Evolutionary conservation across 805 yeast genomes (phyloP).

Genomic region (Saturnispora silvae): DNA sequence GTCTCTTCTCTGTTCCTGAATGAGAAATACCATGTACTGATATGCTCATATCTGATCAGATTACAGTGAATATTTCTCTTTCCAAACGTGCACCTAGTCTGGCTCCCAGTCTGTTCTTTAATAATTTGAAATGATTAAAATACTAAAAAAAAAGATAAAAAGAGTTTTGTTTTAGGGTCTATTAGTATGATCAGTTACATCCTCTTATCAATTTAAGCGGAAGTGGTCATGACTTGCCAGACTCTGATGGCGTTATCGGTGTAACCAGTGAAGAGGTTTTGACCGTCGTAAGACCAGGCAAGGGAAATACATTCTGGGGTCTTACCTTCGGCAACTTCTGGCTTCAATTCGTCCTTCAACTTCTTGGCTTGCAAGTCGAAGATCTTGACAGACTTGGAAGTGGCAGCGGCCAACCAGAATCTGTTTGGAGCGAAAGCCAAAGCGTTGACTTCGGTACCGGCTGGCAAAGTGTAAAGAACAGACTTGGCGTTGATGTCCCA

Average conservation of each 20-base stretch:
- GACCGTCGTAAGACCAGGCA: constrained; percentile 99
- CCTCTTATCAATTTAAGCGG: constrained; percentile 27
- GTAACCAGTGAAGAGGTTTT: constrained; percentile 99
- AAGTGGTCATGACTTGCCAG: constrained; percentile 98
- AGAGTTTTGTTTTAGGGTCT: background rate
- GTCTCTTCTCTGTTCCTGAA: too few species aligned
- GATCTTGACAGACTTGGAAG: constrained; percentile 95
- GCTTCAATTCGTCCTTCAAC: constrained; percentile 94
- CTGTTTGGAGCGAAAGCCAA: constrained; percentile 99
- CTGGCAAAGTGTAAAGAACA: constrained; percentile 85
- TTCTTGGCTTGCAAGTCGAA: constrained; percentile 93
- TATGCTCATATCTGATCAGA: too few species aligned
- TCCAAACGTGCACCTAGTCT: too few species aligned
- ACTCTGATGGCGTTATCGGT: constrained; percentile 99
- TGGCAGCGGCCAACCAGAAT: constrained; percentile 99
- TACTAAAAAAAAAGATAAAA: constrained; percentile 8
- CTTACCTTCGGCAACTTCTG: constrained; percentile 93
- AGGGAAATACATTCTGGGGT: constrained; percentile 97
- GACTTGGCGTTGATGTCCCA: constrained; percentile 89
- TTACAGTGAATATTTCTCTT: too few species aligned
- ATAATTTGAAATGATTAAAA: background rate
- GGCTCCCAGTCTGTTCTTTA: too few species aligned
- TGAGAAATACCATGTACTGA: too few species aligned
- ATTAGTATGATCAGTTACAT: too few species aligned
- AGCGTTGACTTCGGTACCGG: constrained; percentile 95